Percentiles rank a stretch among this genome's conserved stretches.
Conservation (phyloP, 352 stramenopile genomes). For the Phytophthora cactorum region DNA sequence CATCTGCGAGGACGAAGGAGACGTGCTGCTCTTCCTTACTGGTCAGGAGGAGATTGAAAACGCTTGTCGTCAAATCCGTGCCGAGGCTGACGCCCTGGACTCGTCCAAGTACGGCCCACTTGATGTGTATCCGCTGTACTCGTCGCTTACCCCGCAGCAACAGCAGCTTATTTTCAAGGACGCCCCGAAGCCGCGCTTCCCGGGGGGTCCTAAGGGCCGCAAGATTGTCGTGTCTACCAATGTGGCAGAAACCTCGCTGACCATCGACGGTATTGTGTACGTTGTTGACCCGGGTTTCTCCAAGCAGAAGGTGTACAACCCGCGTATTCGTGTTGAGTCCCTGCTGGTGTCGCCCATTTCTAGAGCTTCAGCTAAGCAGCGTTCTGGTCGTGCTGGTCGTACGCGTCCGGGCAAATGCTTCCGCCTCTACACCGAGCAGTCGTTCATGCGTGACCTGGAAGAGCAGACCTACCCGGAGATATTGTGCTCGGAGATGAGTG, state of each 20-base stretch:
- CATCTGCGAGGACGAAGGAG: conserved; percentile 96
- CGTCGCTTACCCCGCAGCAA: conserved; percentile 97
- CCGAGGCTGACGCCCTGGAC: conserved; percentile 85
- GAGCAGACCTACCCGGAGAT: conserved; percentile 99
- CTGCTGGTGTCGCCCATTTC: conserved; percentile 98
- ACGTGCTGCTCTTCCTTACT: conserved; percentile 99
- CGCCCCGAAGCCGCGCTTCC: conserved; percentile 91
- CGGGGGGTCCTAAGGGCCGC: conserved; percentile 86
- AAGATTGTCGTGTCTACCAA: conserved; percentile 99
- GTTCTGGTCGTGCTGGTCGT: conserved; percentile 92
- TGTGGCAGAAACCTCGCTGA: conserved; percentile 99
- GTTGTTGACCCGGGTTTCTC: conserved; percentile 99
- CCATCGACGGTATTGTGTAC: conserved; percentile 99
- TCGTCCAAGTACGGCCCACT: conserved; percentile 95
- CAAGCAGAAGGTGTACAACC: conserved; percentile 99
- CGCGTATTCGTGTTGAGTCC: conserved; percentile 98
- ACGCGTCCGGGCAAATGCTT: conserved; percentile 95
- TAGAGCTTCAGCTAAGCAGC: conserved; percentile 93
- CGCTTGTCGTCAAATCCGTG: conserved; percentile 94
- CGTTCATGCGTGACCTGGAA: conserved; percentile 97
- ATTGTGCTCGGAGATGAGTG: conserved; percentile 95
- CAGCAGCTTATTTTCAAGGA: conserved; percentile 99
- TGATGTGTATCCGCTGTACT: conserved; percentile 97
- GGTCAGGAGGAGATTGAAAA: conserved; percentile 99
- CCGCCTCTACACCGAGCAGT: conserved; percentile 98